phyloP scores from a whole-genome alignment of 352 stramenopile genomes.

The Pythium pyrilobum region DNA sequence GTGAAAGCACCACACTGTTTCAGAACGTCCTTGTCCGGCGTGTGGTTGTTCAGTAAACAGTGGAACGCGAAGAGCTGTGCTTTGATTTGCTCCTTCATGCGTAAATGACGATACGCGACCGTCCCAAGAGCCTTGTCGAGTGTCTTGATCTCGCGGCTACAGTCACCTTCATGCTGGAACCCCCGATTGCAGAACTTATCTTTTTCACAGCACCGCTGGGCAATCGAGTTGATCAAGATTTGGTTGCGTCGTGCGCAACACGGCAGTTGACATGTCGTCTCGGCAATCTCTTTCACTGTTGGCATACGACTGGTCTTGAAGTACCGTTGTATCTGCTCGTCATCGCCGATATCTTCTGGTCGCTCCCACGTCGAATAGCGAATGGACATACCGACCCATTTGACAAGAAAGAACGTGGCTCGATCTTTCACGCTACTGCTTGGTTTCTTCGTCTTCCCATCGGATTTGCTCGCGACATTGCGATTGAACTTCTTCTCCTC shows the following conservation, averaged over 20 bases:
- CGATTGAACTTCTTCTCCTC: constrained; percentile 77
- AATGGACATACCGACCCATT: constrained; percentile 83
- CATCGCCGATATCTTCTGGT: constrained; percentile 84
- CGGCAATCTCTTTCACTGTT: constrained; percentile 73
- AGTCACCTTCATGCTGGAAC: constrained; percentile 63
- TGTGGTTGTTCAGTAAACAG: constrained; percentile 85
- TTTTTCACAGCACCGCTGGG: constrained; percentile 63
- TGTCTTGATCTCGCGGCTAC: constrained; percentile 70
- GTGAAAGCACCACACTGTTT: constrained; percentile 84
- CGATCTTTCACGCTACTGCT: constrained; percentile 24
- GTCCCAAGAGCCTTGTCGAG: constrained; percentile 70
- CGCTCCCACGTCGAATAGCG: constrained; percentile 86
- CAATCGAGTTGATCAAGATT: constrained; percentile 39
- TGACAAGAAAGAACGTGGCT: constrained; percentile 84
- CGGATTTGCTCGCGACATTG: constrained; percentile 24
- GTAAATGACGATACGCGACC: constrained; percentile 49
- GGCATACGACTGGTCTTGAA: constrained; percentile 86
- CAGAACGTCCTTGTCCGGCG: constrained; percentile 76
- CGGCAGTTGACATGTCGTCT: constrained; percentile 80
- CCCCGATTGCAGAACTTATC: constrained; percentile 83
- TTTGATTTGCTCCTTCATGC: constrained; percentile 85
- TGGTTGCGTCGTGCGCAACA: constrained; percentile 81
- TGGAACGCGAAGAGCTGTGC: constrained; percentile 86
- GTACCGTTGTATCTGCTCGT: constrained; percentile 86
- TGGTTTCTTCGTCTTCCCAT: constrained; percentile 6